phyloP scores from a whole-genome alignment of 2,329 filamentous ascomycete species.

The Didymella pomorum region DNA sequence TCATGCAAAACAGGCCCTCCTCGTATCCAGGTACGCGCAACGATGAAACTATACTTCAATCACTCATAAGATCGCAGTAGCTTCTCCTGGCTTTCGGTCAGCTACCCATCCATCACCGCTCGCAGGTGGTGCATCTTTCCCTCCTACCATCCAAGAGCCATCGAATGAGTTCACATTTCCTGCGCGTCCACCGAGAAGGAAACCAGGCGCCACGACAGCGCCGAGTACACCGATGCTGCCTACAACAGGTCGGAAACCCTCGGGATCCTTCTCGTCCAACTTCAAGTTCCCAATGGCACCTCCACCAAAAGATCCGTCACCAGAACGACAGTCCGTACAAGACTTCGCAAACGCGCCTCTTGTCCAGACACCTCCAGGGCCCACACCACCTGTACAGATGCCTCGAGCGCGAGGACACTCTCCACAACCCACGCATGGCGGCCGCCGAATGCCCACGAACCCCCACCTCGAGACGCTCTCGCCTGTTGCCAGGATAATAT shows the following conservation, averaged over 20 bases:
- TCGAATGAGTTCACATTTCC: conserved; percentile 42
- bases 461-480: conserved; percentile 62
- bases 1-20: conserved; percentile 60
- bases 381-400: conserved; percentile 47
- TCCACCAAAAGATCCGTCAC: conserved; percentile 41
- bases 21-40: conserved; percentile 42
- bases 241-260: conserved; percentile 48
- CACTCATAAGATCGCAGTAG: conserved; percentile 37
- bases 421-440: conserved; percentile 24
- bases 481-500: conserved; percentile 74
- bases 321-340: conserved; percentile 42
- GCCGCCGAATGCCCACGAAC: conserved; percentile 50
- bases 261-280: conserved; percentile 55
- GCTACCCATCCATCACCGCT: conserved; percentile 54
- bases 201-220: conserved; percentile 45
- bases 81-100: conserved; percentile 43
- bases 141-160: conserved; percentile 40
- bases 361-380: neutral
- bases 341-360: conserved; percentile 26
- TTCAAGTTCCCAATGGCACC: conserved; percentile 66
- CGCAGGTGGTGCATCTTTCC: conserved; percentile 50
- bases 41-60: conserved; percentile 2
- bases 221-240: conserved; percentile 54
- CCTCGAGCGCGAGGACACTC: conserved; percentile 33
- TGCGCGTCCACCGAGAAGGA: conserved; percentile 38